Conservation (phyloP, 2,329 filamentous ascomycete genomes). For the Penicillium sclerotigenum region DNA sequence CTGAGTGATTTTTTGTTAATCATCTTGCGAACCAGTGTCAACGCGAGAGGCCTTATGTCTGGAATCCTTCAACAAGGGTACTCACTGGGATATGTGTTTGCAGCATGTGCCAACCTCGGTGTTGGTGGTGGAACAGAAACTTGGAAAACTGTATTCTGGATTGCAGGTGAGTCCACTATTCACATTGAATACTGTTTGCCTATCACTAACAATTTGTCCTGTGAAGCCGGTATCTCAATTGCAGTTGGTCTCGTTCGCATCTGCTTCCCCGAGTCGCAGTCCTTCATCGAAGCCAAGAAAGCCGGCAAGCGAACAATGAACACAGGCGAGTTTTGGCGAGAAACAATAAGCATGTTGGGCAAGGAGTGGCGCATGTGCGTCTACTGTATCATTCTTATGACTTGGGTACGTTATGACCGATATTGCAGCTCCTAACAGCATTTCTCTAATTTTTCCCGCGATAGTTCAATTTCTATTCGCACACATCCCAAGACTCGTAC, state of each 20-base stretch:
- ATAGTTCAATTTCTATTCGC: conserved; percentile 67
- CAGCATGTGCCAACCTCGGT: conserved; percentile 67
- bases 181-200: not conserved
- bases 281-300: conserved; percentile 69
- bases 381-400: conserved; percentile 77
- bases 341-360: conserved; percentile 64
- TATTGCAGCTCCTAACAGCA: not conserved
- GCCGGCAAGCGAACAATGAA: conserved; percentile 50
- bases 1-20: not conserved
- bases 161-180: conserved; percentile 46
- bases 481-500: conserved; percentile 77
- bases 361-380: conserved; percentile 73
- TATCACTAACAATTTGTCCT: not conserved
- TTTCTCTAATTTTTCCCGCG: not conserved
- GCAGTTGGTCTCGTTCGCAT: conserved; percentile 65
- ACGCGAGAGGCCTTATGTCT: conserved; percentile 74
- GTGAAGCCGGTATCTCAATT: conserved; percentile 32
- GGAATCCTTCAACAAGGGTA: conserved; percentile 82
- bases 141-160: conserved; percentile 77
- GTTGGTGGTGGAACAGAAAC: conserved; percentile 55
- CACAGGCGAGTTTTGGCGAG: conserved; percentile 61
- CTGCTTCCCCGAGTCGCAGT: conserved; percentile 69
- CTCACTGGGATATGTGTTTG: conserved; percentile 74
- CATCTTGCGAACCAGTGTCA: conserved; percentile 31
- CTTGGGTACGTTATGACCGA: conserved; percentile 45